Base-by-base conservation (phyloP, 768 basidiomycete genomes). In the Psilocybe tampanensis region DNA sequence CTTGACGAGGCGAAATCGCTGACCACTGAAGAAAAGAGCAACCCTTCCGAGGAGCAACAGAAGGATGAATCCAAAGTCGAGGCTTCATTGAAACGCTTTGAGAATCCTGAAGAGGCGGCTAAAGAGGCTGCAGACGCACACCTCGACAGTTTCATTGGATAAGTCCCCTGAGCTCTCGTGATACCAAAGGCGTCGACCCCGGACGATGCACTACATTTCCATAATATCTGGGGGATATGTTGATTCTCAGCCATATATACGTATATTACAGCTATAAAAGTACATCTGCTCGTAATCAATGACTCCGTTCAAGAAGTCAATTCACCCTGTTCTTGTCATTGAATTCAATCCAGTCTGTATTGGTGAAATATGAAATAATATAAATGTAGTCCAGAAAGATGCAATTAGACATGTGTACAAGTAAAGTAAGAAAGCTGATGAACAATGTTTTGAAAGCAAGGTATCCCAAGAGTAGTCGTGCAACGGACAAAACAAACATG, bases 31-130 rank as follows among this genome's bases (percentile, higher is more conserved):
- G 70, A 74, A 53, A 69, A 70, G 32, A 68, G 69, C 26, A 71
- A 69, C 8, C 60, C 64, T 18, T 60, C 59, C 21, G 69, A 63
- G 7, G 72, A 76, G 44, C 70, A 71, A 47, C 69, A 71, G 54
- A 73, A 72, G 63, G 86, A 88, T 65, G 81, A 80, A 61, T 85
- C 84, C 21, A 79, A 75, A 61, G 63, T 81, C 7, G 78, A 80
- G 61, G 68, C 64, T 15, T 58, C 66, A 12, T 65, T 75, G 22
- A 62, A 63, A 26, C 67, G 63, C 11, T 66, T 62, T 55, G 47
- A 60, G 29, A 51, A 48, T n/a, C 41, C 49, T 29, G 53, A 53
- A 41, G 54, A 34, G 26, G 19, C 36, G n/a, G 53, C 32, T 33
- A 32, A 53, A 39, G 33, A 33, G 19, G 33, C 47, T 21, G 52